Percentiles rank a stretch among this genome's conserved stretches.
Evolutionary conservation across 352 stramenopile genomes (phyloP).

Genomic region (Pythium aphanidermatum): DNA sequence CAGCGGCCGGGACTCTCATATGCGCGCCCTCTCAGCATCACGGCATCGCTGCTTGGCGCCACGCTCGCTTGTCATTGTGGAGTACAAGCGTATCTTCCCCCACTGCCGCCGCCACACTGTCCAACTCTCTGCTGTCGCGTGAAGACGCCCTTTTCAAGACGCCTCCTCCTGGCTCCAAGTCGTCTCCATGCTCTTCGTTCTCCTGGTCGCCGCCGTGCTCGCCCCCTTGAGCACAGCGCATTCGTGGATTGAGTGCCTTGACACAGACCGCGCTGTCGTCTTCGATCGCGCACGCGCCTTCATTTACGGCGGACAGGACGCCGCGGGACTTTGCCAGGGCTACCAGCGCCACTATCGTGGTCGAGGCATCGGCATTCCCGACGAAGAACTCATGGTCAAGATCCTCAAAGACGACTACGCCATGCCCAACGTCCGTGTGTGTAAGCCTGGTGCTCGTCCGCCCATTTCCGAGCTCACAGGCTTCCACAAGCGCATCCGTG

Average conservation of each 20-base stretch:
- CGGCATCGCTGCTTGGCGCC: too few species aligned
- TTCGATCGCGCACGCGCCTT: slow-evolving; percentile 41
- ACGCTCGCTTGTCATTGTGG: too few species aligned
- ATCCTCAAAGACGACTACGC: slow-evolving; percentile 36
- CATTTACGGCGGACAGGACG: slow-evolving; percentile 32
- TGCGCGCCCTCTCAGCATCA: too few species aligned
- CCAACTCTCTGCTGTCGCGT: too few species aligned
- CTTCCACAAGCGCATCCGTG: slow-evolving; percentile 22
- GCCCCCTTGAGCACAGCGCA: slow-evolving; percentile 16
- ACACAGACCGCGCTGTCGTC: slow-evolving; percentile 39
- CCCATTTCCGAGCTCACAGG: neutral
- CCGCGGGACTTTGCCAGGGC: slow-evolving; percentile 36
- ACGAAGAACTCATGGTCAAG: slow-evolving; percentile 33
- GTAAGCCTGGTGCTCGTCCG: slow-evolving; percentile 22
- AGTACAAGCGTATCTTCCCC: too few species aligned
- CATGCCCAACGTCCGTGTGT: slow-evolving; percentile 22
- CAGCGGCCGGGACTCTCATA: too few species aligned
- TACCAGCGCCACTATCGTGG: slow-evolving; percentile 57
- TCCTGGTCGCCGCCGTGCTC: neutral
- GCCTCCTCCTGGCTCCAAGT: neutral
- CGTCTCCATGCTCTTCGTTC: neutral
- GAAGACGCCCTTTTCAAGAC: neutral
- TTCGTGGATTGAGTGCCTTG: slow-evolving; percentile 66
- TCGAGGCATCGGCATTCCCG: slow-evolving; percentile 26
- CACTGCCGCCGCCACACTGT: too few species aligned